A percentile compares a stretch with the other conserved stretches of the same genome.
These are phyloP conservation scores for Diatrype stigma DNA, from an alignment of 2,329 filamentous ascomycete genomes.

Conservation along the genomic window DNA sequence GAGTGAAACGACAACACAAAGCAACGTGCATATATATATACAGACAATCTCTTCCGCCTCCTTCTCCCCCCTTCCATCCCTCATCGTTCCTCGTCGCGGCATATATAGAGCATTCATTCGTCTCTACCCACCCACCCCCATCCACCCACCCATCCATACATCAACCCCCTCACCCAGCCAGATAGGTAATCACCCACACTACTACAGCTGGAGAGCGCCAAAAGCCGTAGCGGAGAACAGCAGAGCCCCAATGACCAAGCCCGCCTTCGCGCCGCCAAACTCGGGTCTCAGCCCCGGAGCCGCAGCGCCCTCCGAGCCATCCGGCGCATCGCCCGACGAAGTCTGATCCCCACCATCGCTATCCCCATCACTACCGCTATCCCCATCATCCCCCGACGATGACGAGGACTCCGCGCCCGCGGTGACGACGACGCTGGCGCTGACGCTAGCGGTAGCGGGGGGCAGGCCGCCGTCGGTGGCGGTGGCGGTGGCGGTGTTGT, in stretches of 20 bases:
- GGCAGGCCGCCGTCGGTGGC: conserved; percentile 27
- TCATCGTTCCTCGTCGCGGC: too few relatives aligned
- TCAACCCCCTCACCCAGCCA: neutral
- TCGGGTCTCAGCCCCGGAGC: conserved; percentile 14
- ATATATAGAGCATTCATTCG: too few relatives aligned
- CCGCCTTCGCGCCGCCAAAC: conserved; percentile 25
- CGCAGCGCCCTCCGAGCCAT: conserved; percentile 9
- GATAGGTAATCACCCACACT: too few relatives aligned
- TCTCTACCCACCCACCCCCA: too few relatives aligned
- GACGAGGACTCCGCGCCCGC: conserved; percentile 19
- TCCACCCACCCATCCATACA: neutral
- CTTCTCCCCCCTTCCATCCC: too few relatives aligned
- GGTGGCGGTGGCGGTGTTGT: conserved; percentile 34
- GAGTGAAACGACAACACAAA: too few relatives aligned
- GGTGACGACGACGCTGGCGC: conserved; percentile 28
- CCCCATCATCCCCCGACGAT: conserved; percentile 26
- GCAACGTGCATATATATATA: too few relatives aligned
- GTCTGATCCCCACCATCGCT: conserved; percentile 6
- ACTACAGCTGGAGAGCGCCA: conserved; percentile 24
- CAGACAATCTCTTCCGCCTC: too few relatives aligned
- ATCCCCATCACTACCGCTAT: conserved; percentile 6
- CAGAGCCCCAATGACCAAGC: conserved; percentile 31
- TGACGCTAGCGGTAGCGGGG: conserved; percentile 27
- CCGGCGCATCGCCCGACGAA: conserved; percentile 4
- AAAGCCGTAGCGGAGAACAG: conserved; percentile 31